Evolutionary conservation across 1,284 basidiomycete genomes (phyloP).

Genomic region (Puccinia novopanici): DNA sequence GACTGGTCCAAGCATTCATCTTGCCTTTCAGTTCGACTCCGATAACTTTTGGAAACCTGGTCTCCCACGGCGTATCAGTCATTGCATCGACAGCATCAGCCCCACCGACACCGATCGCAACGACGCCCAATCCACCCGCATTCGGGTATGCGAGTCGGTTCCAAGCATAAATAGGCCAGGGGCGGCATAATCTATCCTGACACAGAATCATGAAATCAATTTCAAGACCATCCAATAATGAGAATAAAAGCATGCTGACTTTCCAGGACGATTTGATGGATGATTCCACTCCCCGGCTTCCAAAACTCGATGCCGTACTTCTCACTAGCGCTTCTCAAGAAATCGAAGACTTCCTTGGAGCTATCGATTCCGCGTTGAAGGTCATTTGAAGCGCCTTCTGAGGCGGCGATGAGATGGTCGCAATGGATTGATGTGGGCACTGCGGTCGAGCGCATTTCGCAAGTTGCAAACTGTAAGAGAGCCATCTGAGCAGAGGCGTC

Average conservation of each 20-base stretch:
- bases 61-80: conserved; percentile 93
- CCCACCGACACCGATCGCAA: conserved; percentile 98
- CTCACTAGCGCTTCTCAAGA: conserved; percentile 86
- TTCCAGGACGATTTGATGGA: conserved; percentile 98
- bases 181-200: conserved; percentile 55
- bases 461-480: conserved; percentile 99
- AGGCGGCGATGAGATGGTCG: conserved; percentile 77
- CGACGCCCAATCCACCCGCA: conserved; percentile 97
- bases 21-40: conserved; percentile 96
- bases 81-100: too few relatives aligned
- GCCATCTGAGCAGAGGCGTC: conserved; percentile 94
- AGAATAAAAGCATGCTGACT: conserved; percentile 59
- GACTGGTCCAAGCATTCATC: conserved; percentile 94
- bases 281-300: conserved; percentile 78
- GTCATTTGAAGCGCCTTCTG: conserved; percentile 77
- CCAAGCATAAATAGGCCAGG: conserved; percentile 92
- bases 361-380: conserved; percentile 66
- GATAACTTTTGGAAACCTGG: conserved; percentile 98
- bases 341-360: conserved; percentile 90
- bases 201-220: conserved; percentile 3
- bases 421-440: conserved; percentile 90
- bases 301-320: conserved; percentile 76
- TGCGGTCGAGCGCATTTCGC: conserved; percentile 78
- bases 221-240: not conserved
- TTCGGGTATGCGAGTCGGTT: conserved; percentile 98